Percentiles rank a stretch among this genome's conserved stretches.
Evolutionary conservation across 2,329 filamentous ascomycete genomes (phyloP).

Genomic region (Aureobasidium zeae): DNA sequence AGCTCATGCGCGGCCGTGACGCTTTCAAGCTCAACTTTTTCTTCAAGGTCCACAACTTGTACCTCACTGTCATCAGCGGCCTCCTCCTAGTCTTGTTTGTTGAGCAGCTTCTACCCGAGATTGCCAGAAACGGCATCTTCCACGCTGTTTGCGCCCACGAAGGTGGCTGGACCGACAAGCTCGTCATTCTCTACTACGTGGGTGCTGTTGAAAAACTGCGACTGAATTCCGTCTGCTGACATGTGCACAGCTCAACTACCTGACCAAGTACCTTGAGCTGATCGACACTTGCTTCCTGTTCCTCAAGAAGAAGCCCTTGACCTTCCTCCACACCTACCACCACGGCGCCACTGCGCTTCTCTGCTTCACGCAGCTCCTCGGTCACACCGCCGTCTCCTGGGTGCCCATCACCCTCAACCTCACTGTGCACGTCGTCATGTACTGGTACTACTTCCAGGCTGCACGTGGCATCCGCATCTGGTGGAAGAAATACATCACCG

Average conservation of each 20-base stretch:
- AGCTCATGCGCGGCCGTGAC: slow-evolving; percentile 79
- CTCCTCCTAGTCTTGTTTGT: slow-evolving; percentile 74
- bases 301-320: slow-evolving; percentile 98
- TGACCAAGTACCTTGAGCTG: slow-evolving; percentile 95
- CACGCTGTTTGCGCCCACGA: slow-evolving; percentile 71
- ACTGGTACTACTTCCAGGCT: slow-evolving; percentile 99
- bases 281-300: slow-evolving; percentile 94
- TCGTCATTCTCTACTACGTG: slow-evolving; percentile 96
- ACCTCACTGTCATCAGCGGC: slow-evolving; percentile 77
- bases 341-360: slow-evolving; percentile 93
- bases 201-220: slow-evolving; percentile 40
- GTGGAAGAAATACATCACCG: slow-evolving; percentile 99
- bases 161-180: slow-evolving; percentile 86
- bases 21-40: slow-evolving; percentile 78
- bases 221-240: slow-evolving; percentile 10
- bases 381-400: slow-evolving; percentile 89
- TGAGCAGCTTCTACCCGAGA: slow-evolving; percentile 79
- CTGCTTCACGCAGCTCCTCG: slow-evolving; percentile 95
- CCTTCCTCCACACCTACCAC: slow-evolving; percentile 98
- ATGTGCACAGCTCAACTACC: slow-evolving; percentile 77
- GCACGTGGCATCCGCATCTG: slow-evolving; percentile 90
- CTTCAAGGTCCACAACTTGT: slow-evolving; percentile 96
- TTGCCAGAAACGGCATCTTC: slow-evolving; percentile 76
- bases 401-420: slow-evolving; percentile 88
- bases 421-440: slow-evolving; percentile 95